A percentile compares a stretch with the other conserved stretches of the same genome.
Conservation (phyloP, 1,284 basidiomycete genomes). For the Tetrapyrgos nigripes region DNA sequence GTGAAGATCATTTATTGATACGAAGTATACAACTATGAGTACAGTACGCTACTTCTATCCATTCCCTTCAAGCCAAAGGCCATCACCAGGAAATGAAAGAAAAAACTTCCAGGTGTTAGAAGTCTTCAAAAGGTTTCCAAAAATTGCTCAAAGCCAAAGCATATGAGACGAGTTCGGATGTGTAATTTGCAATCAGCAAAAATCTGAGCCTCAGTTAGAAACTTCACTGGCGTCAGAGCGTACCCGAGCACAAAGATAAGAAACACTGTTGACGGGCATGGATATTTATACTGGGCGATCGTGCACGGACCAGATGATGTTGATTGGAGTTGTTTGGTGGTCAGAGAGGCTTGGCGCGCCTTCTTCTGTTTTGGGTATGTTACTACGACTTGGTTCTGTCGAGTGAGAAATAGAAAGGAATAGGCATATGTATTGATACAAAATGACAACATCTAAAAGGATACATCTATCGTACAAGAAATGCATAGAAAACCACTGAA, state of each 20-base stretch:
- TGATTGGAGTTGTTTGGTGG: not conserved
- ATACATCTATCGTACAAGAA: too few relatives aligned
- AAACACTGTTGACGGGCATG: constrained; percentile 22
- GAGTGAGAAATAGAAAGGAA: too few relatives aligned
- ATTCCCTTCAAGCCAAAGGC: constrained; percentile 11
- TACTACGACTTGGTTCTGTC: too few relatives aligned
- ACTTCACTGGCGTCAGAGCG: constrained; percentile 92
- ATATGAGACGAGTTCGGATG: constrained; percentile 81
- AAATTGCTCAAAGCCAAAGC: constrained; percentile 84
- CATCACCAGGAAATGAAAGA: constrained; percentile 27
- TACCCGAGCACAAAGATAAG: constrained; percentile 89
- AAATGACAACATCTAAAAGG: too few relatives aligned
- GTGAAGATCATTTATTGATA: too few relatives aligned
- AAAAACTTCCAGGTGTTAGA: too few relatives aligned
- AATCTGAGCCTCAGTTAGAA: constrained; percentile 88
- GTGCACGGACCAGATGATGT: constrained; percentile 50
- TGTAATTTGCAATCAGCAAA: constrained; percentile 94
- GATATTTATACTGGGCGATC: constrained; percentile 36
- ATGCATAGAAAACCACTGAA: too few relatives aligned
- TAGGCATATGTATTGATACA: too few relatives aligned
- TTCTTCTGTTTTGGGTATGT: too few relatives aligned
- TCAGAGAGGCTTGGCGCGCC: too few relatives aligned
- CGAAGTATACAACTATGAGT: too few relatives aligned
- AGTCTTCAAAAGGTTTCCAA: constrained; percentile 63
- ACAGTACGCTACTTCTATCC: too few relatives aligned